These are phyloP conservation scores for Papiliotrema laurentii DNA, from an alignment of 1,284 basidiomycete species.

Conservation along the genomic window DNA sequence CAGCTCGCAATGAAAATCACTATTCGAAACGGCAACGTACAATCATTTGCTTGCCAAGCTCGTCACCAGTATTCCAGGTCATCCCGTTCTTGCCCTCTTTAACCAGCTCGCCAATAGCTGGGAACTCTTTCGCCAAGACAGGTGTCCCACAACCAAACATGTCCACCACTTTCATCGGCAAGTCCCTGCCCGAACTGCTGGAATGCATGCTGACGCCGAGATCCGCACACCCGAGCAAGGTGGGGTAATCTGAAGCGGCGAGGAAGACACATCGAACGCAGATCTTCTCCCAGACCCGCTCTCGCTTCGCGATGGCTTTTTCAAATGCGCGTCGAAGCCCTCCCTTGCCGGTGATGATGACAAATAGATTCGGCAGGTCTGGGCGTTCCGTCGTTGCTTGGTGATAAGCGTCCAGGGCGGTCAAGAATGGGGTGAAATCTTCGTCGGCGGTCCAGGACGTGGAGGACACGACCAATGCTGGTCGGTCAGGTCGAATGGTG, in stretches of 20 bases:
- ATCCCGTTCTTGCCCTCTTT: constrained; percentile 76
- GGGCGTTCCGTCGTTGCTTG: constrained; percentile 15
- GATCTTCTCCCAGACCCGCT: constrained; percentile 72
- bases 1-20: background rate
- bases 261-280: constrained; percentile 80
- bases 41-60: constrained; percentile 69
- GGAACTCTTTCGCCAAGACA: constrained; percentile 84
- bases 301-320: constrained; percentile 57
- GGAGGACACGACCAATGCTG: constrained; percentile 83
- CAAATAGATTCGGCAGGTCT: constrained; percentile 66
- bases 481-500: constrained; percentile 67
- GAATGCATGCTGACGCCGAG: constrained; percentile 87
- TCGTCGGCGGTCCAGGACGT: constrained; percentile 99
- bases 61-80: constrained; percentile 64
- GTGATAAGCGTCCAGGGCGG: constrained; percentile 60
- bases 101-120: constrained; percentile 82
- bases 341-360: constrained; percentile 91
- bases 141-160: constrained; percentile 97
- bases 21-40: constrained; percentile 48
- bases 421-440: constrained; percentile 79
- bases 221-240: constrained; percentile 82
- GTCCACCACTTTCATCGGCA: constrained; percentile 99
- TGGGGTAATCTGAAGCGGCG: constrained; percentile 79
- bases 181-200: constrained; percentile 82
- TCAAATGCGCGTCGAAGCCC: constrained; percentile 72